Conservation (phyloP, 495 filamentous ascomycete species). For the Aspergillus hancockii region DNA sequence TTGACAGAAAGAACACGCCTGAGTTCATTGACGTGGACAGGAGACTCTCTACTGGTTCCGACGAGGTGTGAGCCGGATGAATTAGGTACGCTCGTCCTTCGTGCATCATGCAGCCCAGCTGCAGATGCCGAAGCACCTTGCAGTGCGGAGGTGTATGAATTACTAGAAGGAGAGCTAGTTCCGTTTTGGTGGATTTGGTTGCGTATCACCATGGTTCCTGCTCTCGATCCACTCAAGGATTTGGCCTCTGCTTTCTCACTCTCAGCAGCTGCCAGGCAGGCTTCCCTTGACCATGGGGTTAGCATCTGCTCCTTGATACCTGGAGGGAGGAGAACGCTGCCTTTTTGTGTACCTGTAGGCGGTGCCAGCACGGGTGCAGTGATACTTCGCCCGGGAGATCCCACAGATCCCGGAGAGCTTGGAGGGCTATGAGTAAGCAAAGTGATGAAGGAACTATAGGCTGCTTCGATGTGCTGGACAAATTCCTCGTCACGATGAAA, state of each 20-base stretch:
- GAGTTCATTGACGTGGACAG: slow-evolving; percentile 85
- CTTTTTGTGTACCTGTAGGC: slow-evolving; percentile 33
- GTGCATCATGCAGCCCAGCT: slow-evolving; percentile 31
- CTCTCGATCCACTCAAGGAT: slow-evolving; percentile 72
- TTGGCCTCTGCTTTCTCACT: slow-evolving; percentile 63
- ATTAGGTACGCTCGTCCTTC: slow-evolving; percentile 45
- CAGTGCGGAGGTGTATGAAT: slow-evolving; percentile 24
- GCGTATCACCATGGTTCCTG: slow-evolving; percentile 59
- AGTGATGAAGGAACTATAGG: slow-evolving; percentile 58
- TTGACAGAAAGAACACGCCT: slow-evolving; percentile 67
- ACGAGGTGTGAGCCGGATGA: slow-evolving; percentile 53
- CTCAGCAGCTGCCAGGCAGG: slow-evolving; percentile 65
- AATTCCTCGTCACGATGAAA: slow-evolving; percentile 51
- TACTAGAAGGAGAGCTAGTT: slow-evolving; percentile 33
- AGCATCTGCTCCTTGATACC: slow-evolving; percentile 69
- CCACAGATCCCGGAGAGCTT: slow-evolving; percentile 56
- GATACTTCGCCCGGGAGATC: slow-evolving; percentile 68
- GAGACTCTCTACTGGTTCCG: slow-evolving; percentile 61
- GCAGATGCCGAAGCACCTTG: slow-evolving; percentile 23
- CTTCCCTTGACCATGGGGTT: slow-evolving; percentile 75
- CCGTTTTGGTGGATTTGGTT: slow-evolving; percentile 59
- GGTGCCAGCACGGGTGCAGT: slow-evolving; percentile 58
- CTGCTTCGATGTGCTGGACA: slow-evolving; percentile 68
- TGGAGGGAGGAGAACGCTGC: slow-evolving; percentile 37
- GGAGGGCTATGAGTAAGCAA: slow-evolving; percentile 70